Evolutionary conservation across 1,284 basidiomycete species (phyloP), one percentile per base, ranked within the genome.

Genomic region (Neonothopanus nambi): DNA sequence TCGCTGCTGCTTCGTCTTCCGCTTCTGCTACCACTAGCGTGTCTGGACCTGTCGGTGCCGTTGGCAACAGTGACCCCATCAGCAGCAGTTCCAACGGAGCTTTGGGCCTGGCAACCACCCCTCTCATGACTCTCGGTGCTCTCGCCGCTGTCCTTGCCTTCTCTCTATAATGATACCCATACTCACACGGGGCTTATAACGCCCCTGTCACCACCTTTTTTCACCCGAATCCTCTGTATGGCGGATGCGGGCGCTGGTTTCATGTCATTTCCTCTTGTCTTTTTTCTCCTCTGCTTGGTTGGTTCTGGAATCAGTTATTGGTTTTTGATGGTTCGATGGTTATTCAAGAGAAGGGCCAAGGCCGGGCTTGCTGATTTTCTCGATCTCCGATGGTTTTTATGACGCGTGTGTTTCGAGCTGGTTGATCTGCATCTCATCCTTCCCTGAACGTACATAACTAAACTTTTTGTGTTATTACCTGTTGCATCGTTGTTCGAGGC

Each of bases 81-180:
- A 9, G 30, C 30, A 23, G 21, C 8, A 35, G 44, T 40, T 36
- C 43, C 15, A 50, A 49, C 51, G 51, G 55, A 30, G 55, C 51
- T 36, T 18, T 47, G 23, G 26, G 41, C 21, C 42, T 51, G n/a
- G 21, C 42, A n/a, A 42, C 51, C 24, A 35, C 51, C 5, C 51
- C 55, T 11, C 39, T 57, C 37, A 43, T 53, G 41, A 20, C 51
- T 21, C 55, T 57, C 33, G 43, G 55, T 37, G 48, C 51, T 20
- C 17, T 57, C 18, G 40, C 48, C 26, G 51, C 48, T 28, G 40
- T 57, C 28, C 23, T 53, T 9, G 51, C 52, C 9, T 48, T 52
- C 26, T 49, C 36, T 38, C 42, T 57, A 18, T 57, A 53, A 57
- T 28, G 46, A 48, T 44, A 39, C 42, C 51, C 13, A 37, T 28